Evolutionary conservation across 2,329 filamentous ascomycete species (phyloP).

Genomic region (Elsinoe perseae): DNA sequence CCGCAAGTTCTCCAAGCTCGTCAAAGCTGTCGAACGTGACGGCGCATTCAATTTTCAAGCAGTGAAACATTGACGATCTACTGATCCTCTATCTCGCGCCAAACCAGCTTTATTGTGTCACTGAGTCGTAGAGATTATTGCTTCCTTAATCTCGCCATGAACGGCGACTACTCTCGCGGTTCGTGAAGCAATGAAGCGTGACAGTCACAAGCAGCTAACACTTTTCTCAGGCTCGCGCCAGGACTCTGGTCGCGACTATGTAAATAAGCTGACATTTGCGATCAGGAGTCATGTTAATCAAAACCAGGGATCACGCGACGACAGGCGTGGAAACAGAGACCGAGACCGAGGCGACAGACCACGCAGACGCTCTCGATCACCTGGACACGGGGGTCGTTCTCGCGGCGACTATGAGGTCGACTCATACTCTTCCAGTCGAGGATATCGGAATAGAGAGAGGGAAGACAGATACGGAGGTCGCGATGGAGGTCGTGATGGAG

Average conservation of each 20-base stretch:
- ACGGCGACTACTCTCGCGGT: slow-evolving; percentile 4
- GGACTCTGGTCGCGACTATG: slow-evolving; percentile 14
- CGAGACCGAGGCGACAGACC: slow-evolving; percentile 46
- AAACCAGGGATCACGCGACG: slow-evolving; percentile 20
- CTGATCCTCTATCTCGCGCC: background rate
- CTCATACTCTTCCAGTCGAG: slow-evolving; percentile 85
- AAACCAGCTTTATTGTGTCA: background rate
- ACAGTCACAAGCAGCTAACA: background rate
- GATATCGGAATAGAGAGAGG: slow-evolving; percentile 84
- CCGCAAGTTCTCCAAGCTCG: background rate
- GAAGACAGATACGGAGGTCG: slow-evolving; percentile 76
- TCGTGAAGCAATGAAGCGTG: background rate
- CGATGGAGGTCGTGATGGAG: slow-evolving; percentile 17
- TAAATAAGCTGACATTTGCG: background rate
- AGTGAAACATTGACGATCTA: background rate
- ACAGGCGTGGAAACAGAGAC: slow-evolving; percentile 32
- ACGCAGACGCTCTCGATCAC: slow-evolving; percentile 76
- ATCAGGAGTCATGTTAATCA: background rate
- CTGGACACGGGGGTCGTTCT: slow-evolving; percentile 58
- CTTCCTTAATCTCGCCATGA: background rate
- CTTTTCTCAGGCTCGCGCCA: slow-evolving; percentile 9
- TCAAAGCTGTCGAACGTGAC: background rate
- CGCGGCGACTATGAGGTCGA: slow-evolving; percentile 72
- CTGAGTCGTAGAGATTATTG: background rate
- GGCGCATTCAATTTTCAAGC: background rate